Base-by-base conservation (phyloP, 345 rosid species). In the Cardamine chenopodiifolia region DNA sequence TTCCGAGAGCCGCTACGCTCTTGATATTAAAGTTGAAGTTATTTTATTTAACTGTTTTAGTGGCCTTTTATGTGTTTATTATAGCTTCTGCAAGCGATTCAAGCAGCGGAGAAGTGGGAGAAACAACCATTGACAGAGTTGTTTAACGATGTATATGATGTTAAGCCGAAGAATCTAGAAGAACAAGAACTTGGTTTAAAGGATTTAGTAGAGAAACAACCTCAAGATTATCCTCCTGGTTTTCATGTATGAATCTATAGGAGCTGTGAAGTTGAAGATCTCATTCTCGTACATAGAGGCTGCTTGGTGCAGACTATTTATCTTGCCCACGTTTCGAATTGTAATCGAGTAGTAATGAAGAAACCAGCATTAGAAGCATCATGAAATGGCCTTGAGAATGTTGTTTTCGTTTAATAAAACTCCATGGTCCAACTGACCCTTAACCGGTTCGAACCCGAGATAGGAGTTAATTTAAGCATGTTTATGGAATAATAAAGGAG, bases 351-450 rank as follows among this genome's bases (percentile, higher is more conserved):
- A 29, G 10, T 25, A 63, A n/a, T 42, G 23, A 14, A 7, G 34
- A 18, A 40, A 52, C 14, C 44, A 45, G 20, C 15, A 42, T 23
- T 69, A 26, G 10, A 14, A 40, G 40, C 34, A 45, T 28, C 17
- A 45, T 40, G 26, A 9, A 45, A 11, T 17, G 18, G 12, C 34
- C 57, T 19, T 29, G 55, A 13, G 32, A 42, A 37, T 6, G 6
- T 4, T 39, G 8, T 6, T 37, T 54, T 25, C n/a, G 91, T 86
- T 85, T 85, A 92, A 88, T 92, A 88, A 86, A 88, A 87, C 89
- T 87, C 90, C 95, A 85, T 85, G 86, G 91, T 90, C 13, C 40
- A 35, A 94, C 96, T 90, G 87, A 90, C 96, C 91, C 91, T 84
- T 22, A 32, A 56, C 37, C 13, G 14, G 61, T 28, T 58, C 22